Base-by-base conservation (phyloP, 2,329 filamentous ascomycete species). In the Penicillium sp. region DNA sequence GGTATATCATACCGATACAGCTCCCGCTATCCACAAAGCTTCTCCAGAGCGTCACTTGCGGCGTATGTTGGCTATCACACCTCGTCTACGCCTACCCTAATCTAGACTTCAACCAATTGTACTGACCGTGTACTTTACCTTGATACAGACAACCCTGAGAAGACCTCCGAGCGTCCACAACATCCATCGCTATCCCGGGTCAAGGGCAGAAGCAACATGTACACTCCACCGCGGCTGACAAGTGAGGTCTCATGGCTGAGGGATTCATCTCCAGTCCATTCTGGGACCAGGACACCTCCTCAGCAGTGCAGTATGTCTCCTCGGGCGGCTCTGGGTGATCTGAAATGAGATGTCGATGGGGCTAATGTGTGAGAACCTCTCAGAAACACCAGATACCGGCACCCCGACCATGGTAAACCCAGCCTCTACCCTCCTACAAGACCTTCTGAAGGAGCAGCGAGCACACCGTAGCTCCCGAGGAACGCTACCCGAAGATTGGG, bases 361-460 rank as follows among this genome's bases (percentile, higher is more conserved):
- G 45, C 57, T 60, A 57, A 68, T 38, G 1, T 3, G 43, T 30
- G 25, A 42, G 45, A n/a, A 42, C 25, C n/a, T 45, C 10, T 3
- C 28, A 77, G 75, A 65, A 58, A 75, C 69, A 6, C 70, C 71
- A 2, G 76, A 78, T 19, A 61, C 66, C 4, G 64, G 60, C 16
- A 66, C 71, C 11, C 68, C 73, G 2, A 70, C 75, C 6, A 56
- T 76, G 2, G 76, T 79, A 8, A 77, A 78, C 49, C 77, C 78
- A 11, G 73, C 74, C 2, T 80, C 78, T 1, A 67, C 70, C 22
- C 70, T 79, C 3, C 65, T 80, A 22, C 76, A 80, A 55, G 75
- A 73, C 58, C 62, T 79, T 30, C 69, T 80, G 38, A 78, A 77
- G 57, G 77, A 79, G 63, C 76, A 78, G 56, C 76, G 78, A 13